phyloP scores from a whole-genome alignment of 192 early-diverging fungal species.

The Linnemannia elongata region DNA sequence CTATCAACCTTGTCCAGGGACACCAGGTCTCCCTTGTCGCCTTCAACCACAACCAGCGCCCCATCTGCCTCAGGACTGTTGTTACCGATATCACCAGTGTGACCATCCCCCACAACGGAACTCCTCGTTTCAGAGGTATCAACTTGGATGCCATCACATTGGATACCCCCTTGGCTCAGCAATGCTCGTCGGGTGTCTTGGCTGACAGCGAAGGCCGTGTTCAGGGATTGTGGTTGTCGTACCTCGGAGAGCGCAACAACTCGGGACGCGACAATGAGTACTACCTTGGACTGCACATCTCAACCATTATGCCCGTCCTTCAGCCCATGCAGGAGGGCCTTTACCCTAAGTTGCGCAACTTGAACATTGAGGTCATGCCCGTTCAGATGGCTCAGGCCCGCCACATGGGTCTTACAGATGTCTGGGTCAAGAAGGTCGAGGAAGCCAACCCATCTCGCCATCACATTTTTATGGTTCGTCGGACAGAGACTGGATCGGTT shows the following conservation, averaged over 20 bases:
- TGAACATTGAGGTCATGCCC: constrained; percentile 73
- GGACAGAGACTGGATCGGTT: constrained; percentile 71
- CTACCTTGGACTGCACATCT: constrained; percentile 71
- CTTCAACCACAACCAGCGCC: constrained; percentile 67
- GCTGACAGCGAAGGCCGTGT: constrained; percentile 76
- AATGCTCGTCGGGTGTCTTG: constrained; percentile 82
- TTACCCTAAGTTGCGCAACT: constrained; percentile 67
- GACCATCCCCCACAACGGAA: constrained; percentile 68
- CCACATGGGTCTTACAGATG: constrained; percentile 69
- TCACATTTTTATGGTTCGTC: constrained; percentile 69
- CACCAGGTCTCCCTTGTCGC: constrained; percentile 72
- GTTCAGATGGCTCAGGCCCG: constrained; percentile 71
- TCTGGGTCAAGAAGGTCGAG: constrained; percentile 71
- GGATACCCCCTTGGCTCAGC: constrained; percentile 85
- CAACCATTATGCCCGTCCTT: constrained; percentile 67
- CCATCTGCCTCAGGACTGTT: constrained; percentile 71
- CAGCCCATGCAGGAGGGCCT: constrained; percentile 62
- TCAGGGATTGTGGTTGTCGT: constrained; percentile 81
- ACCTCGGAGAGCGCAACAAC: constrained; percentile 78
- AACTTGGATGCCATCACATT: constrained; percentile 88
- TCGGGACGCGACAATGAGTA: constrained; percentile 74
- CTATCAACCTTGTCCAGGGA: constrained; percentile 72
- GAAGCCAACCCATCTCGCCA: constrained; percentile 65
- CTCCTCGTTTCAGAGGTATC: constrained; percentile 63
- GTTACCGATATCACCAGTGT: constrained; percentile 73